Base-by-base conservation (phyloP, 1,139 yeast species). In the Hansenula lynferdii region DNA sequence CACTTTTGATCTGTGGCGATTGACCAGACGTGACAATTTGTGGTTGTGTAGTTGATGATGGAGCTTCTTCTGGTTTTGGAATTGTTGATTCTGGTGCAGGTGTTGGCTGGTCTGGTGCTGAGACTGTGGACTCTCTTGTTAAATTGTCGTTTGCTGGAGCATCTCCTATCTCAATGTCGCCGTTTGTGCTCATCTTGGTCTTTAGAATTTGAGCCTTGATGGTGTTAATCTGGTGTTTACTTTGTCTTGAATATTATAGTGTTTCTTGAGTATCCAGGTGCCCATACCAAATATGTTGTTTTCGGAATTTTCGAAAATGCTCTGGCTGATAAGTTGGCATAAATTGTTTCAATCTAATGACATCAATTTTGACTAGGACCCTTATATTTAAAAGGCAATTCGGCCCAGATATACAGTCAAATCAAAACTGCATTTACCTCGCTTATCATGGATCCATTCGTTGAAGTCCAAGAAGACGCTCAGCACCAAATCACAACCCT, bases 371-470 rank as follows among this genome's bases (percentile, higher is more conserved):
- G n/a, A n/a, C n/a, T n/a, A n/a, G n/a, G n/a, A n/a, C n/a, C n/a
- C n/a, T n/a, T n/a, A n/a, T n/a, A n/a, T n/a, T n/a, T n/a, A n/a
- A n/a, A n/a, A n/a, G n/a, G n/a, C n/a, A n/a, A n/a, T n/a, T n/a
- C n/a, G n/a, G n/a, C n/a, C n/a, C n/a, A n/a, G n/a, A n/a, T n/a
- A n/a, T n/a, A n/a, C n/a, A n/a, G n/a, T n/a, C n/a, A n/a, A n/a
- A n/a, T n/a, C n/a, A n/a, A n/a, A n/a, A n/a, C n/a, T n/a, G n/a
- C n/a, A n/a, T n/a, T n/a, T n/a, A n/a, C n/a, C n/a, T n/a, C n/a
- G n/a, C n/a, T n/a, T n/a, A n/a, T n/a, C n/a, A 82, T 84, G 86
- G 97, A 89, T 60, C 97, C 96, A 26, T 89, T 89, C 60, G 72
- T 77, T 43, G 92, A 85, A 51, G 96, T 90, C 3, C 76, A 80